Conservation (phyloP, 176 grass and related monocot genomes). For the Cenchrus purpureus region DNA sequence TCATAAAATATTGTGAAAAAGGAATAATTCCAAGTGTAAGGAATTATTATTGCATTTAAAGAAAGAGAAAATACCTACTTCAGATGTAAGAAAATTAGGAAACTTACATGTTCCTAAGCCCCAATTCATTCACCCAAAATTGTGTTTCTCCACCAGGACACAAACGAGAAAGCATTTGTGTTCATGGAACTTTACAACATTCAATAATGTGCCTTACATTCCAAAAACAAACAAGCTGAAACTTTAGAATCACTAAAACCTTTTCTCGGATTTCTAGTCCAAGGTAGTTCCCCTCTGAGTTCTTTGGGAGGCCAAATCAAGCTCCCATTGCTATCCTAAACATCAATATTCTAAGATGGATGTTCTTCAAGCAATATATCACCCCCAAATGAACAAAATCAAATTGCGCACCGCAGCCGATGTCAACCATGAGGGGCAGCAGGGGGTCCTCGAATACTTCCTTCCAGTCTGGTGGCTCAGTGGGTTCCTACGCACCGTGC, state of each 20-base stretch:
- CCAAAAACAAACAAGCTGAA: background rate
- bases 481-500: slow-evolving; percentile 50
- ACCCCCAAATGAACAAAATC: background rate
- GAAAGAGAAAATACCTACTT: background rate
- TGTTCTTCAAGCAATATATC: background rate
- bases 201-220: slow-evolving; percentile 12
- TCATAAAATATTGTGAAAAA: slow-evolving; percentile 74
- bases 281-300: slow-evolving; percentile 75
- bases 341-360: slow-evolving; percentile 7
- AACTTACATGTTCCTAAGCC: slow-evolving; percentile 77
- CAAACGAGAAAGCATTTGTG: background rate
- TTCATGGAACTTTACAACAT: no score
- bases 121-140: slow-evolving; percentile 79
- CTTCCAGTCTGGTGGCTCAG: slow-evolving; percentile 70
- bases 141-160: slow-evolving; percentile 76
- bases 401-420: slow-evolving; percentile 67
- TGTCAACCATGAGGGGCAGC: slow-evolving; percentile 93
- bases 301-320: slow-evolving; percentile 90
- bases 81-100: slow-evolving; percentile 35
- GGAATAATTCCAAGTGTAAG: slow-evolving; percentile 20
- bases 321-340: slow-evolving; percentile 88
- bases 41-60: background rate
- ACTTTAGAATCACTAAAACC: slow-evolving; percentile 47
- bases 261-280: slow-evolving; percentile 92
- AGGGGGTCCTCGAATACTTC: slow-evolving; percentile 61